Percentiles rank a stretch among this genome's conserved stretches.
These are phyloP conservation scores for Alopecurus myosuroides DNA, from an alignment of 176 grass and related monocot species.

Conservation along the genomic window DNA sequence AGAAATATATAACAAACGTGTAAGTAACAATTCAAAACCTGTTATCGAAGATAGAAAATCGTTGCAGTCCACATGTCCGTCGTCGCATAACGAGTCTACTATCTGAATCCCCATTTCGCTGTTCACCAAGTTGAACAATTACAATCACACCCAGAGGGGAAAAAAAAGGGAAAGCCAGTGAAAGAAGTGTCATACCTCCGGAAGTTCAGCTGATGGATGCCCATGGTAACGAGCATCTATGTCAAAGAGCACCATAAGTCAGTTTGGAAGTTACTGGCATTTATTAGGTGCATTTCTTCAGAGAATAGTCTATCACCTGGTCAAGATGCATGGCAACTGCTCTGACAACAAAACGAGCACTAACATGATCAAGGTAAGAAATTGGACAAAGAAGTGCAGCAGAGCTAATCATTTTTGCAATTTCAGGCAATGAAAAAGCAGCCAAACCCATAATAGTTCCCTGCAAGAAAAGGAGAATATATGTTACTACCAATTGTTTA, in stretches of 20 bases:
- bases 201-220: conserved; percentile 89
- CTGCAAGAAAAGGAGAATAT: conserved; percentile 39
- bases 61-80: conserved; percentile 71
- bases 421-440: conserved; percentile 77
- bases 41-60: conserved; percentile 78
- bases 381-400: conserved; percentile 98
- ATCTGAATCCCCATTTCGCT: conserved; percentile 64
- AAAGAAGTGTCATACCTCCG: conserved; percentile 54
- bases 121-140: conserved; percentile 31
- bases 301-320: conserved; percentile 52
- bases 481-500: background rate
- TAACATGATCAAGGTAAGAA: conserved; percentile 90
- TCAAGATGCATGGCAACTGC: conserved; percentile 88
- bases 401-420: conserved; percentile 66
- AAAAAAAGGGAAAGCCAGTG: background rate
- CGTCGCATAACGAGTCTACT: conserved; percentile 73
- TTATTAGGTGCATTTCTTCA: conserved; percentile 17
- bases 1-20: conserved; percentile 11
- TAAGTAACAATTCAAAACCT: conserved; percentile 42
- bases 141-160: conserved; percentile 2
- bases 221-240: conserved; percentile 81
- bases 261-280: conserved; percentile 27
- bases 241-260: conserved; percentile 20
- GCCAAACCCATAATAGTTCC: conserved; percentile 97
- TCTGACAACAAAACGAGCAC: conserved; percentile 71